These are phyloP conservation scores for Trichomonascaceae sp. DNA, from an alignment of 1,139 yeast species.

Conservation along the genomic window DNA sequence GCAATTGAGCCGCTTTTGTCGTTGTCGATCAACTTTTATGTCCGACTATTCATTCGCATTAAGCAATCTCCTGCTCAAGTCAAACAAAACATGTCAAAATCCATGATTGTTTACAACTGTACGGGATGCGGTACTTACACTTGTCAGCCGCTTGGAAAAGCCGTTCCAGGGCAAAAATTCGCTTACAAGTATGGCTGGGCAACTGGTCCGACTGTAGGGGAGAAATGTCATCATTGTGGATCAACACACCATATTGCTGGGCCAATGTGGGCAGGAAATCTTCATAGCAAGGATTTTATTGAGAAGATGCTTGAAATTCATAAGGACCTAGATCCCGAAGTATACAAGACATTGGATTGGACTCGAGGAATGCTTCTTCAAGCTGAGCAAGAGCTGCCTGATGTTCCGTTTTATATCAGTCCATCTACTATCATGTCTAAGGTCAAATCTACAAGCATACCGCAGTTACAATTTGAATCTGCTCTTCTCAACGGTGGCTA, in stretches of 20 bases:
- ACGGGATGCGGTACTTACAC: conserved; percentile 76
- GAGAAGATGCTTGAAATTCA: conserved; percentile 55
- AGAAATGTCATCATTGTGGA: conserved; percentile 65
- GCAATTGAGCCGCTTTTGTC: conserved; percentile 80
- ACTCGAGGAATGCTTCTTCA: conserved; percentile 88
- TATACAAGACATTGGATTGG: conserved; percentile 74
- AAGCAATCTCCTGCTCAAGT: conserved; percentile 73
- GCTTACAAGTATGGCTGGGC: conserved; percentile 48
- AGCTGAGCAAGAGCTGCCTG: conserved; percentile 61
- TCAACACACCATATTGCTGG: conserved; percentile 75
- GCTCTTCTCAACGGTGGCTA: conserved; percentile 81
- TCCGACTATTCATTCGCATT: conserved; percentile 75
- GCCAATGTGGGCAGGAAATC: conserved; percentile 88
- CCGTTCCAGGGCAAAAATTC: conserved; percentile 33
- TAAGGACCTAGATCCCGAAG: conserved; percentile 40
- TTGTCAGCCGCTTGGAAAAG: conserved; percentile 69
- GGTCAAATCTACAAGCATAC: conserved; percentile 77
- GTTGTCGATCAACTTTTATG: conserved; percentile 86
- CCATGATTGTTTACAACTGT: conserved; percentile 79
- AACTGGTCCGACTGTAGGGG: conserved; percentile 50
- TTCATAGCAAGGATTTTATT: conserved; percentile 66
- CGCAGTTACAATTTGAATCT: conserved; percentile 61
- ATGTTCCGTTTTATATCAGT: conserved; percentile 72
- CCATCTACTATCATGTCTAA: conserved; percentile 71
- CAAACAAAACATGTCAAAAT: conserved; percentile 57